A percentile compares a stretch with the other conserved stretches of the same genome.
Evolutionary conservation across 371 early-diverging fungal species (phyloP).

Genomic region (Mucor lusitanicus): DNA sequence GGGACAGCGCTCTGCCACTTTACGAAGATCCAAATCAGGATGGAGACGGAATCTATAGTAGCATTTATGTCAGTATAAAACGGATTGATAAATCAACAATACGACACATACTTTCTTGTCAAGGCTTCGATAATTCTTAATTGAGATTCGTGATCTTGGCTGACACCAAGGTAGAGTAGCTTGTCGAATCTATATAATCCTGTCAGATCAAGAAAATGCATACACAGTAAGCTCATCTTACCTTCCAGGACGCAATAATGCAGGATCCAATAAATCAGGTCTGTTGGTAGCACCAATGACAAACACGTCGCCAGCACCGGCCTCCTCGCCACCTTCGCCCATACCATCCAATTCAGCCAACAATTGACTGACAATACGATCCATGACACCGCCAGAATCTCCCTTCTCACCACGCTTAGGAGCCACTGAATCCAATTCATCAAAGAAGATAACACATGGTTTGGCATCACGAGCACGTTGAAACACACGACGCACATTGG

Average conservation of each 20-base stretch:
- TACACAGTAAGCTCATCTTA: slow-evolving; percentile 2
- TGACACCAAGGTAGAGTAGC: slow-evolving; percentile 92
- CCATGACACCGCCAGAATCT: slow-evolving; percentile 98
- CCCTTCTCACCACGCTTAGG: slow-evolving; percentile 97
- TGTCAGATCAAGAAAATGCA: neutral
- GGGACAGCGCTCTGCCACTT: slow-evolving; percentile 83
- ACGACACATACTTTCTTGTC: slow-evolving; percentile 81
- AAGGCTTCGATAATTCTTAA: slow-evolving; percentile 87
- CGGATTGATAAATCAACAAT: neutral
- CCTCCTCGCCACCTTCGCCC: slow-evolving; percentile 54
- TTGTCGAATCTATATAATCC: slow-evolving; percentile 82
- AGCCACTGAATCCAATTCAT: slow-evolving; percentile 99
- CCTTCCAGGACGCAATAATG: slow-evolving; percentile 64
- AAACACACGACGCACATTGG: slow-evolving; percentile 97
- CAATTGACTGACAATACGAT: slow-evolving; percentile 95
- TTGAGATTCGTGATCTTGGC: slow-evolving; percentile 84
- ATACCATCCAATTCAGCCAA: slow-evolving; percentile 96
- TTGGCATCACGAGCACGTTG: slow-evolving; percentile 97
- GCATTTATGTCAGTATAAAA: neutral
- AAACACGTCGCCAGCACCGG: slow-evolving; percentile 89
- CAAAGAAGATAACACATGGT: slow-evolving; percentile 99
- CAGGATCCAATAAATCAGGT: slow-evolving; percentile 98
- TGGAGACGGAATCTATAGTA: slow-evolving; percentile 73
- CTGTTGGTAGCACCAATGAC: slow-evolving; percentile 99
- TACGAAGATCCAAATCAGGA: slow-evolving; percentile 71